Conservation (phyloP, 176 grass and related monocot species). For the Triticum turgidum region DNA sequence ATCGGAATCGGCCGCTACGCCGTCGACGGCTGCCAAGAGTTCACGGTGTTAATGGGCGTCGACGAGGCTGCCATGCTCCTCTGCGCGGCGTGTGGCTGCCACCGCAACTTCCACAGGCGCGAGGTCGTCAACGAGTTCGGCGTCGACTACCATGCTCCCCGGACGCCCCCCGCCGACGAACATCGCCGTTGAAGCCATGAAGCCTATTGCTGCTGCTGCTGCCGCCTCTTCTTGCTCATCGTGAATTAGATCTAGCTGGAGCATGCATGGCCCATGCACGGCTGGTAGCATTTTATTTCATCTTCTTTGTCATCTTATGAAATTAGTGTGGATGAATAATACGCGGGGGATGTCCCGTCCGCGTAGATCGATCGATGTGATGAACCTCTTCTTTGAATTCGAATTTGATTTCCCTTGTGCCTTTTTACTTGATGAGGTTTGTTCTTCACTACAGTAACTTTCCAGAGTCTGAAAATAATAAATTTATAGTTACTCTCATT, state of each 20-base stretch:
- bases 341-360: background rate
- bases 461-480: background rate
- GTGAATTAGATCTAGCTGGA: background rate
- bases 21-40: constrained; percentile 59
- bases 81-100: constrained; percentile 62
- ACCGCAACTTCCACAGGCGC: constrained; percentile 67
- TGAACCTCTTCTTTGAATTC: constrained; percentile 7
- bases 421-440: background rate
- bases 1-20: constrained; percentile 45
- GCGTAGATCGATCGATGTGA: background rate
- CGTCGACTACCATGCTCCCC: constrained; percentile 22
- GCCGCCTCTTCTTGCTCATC: background rate
- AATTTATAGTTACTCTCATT: background rate
- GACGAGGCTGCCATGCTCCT: constrained; percentile 10
- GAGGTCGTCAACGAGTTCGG: constrained; percentile 29
- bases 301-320: background rate
- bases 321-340: background rate
- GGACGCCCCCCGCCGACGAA: constrained; percentile 14
- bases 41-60: constrained; percentile 52
- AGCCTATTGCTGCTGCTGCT: background rate
- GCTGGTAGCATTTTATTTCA: background rate
- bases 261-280: background rate
- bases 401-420: background rate
- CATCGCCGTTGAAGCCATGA: background rate
- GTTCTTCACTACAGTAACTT: no score